Evolutionary conservation across 2,329 filamentous ascomycete genomes (phyloP), one percentile per base, ranked within the genome.

Genomic region (Dactylellina sp.): DNA sequence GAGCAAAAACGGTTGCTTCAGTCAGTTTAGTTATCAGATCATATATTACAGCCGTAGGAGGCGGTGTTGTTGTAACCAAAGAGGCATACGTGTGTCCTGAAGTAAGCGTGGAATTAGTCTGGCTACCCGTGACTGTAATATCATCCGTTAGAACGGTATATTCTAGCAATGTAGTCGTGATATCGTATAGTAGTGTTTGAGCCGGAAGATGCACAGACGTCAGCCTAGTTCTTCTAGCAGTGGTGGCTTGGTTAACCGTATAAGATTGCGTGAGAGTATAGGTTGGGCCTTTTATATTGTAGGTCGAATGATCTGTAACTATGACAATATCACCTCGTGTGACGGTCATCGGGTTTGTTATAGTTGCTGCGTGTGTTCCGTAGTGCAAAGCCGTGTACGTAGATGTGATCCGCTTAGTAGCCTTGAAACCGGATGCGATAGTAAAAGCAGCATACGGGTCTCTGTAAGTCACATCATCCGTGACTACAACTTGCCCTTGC

Each of bases 301-400:
- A 55, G 3, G 62, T 65, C 7, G 49, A 44, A 42, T 65, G 50
- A 20, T 65, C 42, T 24, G 62, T 65, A n/a, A 65, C 62, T 12
- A 65, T 22, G 6, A 44, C 7, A 7, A 64, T 37, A 5, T 35
- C 39, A 20, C 35, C 28, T n/a, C 47, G 22, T 9, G 50, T 56
- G 18, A 64, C 35, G 7, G 49, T 64, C 1, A 55, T 24, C 12
- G 61, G 61, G 18, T 64, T 64, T 22, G 39, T 64, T 9, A 64
- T 22, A 7, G 49, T 64, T 47, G 16, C 55, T 18, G 16, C 39
- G 2, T 16, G 18, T 9, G 40, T 32, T 6, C 32, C 28, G 18
- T 37, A 39, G 20, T 56, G 50, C 6, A 49, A 28, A 7, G 25
- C 7, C 1, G 49, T 56, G 18, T 55, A 64, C 7, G 61, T 64